These are phyloP conservation scores for Oxalis stricta DNA, from an alignment of 441 rosid species.

Conservation along the genomic window DNA sequence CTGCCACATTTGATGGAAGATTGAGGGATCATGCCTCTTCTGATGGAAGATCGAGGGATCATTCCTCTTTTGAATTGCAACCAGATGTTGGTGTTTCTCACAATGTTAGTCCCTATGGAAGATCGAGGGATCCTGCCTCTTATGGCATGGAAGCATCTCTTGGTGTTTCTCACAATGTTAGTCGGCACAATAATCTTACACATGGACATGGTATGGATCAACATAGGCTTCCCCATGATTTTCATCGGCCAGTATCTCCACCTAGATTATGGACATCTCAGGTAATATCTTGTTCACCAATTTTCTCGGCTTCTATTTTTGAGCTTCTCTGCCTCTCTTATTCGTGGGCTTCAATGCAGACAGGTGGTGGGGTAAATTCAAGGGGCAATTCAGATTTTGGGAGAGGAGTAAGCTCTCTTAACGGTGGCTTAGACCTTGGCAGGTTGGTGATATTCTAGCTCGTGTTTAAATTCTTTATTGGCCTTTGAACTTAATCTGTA, in stretches of 20 bases:
- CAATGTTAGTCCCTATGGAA: slow-evolving; percentile 37
- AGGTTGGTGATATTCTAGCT: slow-evolving; percentile 30
- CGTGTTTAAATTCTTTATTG: background rate
- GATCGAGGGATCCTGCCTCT: slow-evolving; percentile 31
- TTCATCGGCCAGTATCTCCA: slow-evolving; percentile 36
- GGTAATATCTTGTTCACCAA: no score
- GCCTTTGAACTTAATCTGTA: background rate
- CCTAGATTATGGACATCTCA: slow-evolving; percentile 55
- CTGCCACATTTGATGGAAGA: no score
- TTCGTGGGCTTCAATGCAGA: slow-evolving; percentile 28
- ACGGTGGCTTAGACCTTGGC: slow-evolving; percentile 50
- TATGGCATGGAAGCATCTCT: slow-evolving; percentile 24
- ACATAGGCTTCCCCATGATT: slow-evolving; percentile 29
- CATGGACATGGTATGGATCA: slow-evolving; percentile 24
- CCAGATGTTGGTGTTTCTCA: slow-evolving; percentile 25
- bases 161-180: slow-evolving; percentile 28
- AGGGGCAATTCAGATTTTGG: slow-evolving; percentile 31
- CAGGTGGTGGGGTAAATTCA: slow-evolving; percentile 22
- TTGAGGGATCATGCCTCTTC: slow-evolving; percentile 27
- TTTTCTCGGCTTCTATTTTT: no score
- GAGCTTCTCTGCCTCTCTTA: slow-evolving; percentile 7
- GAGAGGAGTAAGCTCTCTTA: slow-evolving; percentile 41
- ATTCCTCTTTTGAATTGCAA: no score
- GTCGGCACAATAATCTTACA: slow-evolving; percentile 18
- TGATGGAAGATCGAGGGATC: no score